A percentile compares a stretch with the other conserved stretches of the same genome.
These are phyloP conservation scores for Albatrellus ellisii DNA, from an alignment of 768 basidiomycete genomes.

Conservation along the genomic window DNA sequence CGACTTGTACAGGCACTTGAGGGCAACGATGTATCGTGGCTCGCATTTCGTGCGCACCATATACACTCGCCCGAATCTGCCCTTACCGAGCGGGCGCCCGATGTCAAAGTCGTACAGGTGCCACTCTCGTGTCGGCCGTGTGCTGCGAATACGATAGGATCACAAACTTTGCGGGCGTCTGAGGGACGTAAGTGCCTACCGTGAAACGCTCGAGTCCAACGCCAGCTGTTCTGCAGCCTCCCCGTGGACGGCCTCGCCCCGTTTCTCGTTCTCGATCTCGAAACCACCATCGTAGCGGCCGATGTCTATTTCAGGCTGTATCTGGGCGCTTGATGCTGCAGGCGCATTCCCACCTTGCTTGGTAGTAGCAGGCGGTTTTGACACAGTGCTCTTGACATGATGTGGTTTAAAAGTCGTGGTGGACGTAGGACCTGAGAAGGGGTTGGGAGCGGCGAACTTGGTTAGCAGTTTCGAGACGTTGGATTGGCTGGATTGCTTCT, in stretches of 20 bases:
- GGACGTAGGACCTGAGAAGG: conserved; percentile 21
- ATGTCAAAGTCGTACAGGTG: conserved; percentile 82
- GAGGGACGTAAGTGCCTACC: conserved; percentile 28
- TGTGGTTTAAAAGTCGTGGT: conserved; percentile 7
- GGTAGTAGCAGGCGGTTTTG: conserved; percentile 12
- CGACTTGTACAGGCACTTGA: conserved; percentile 94
- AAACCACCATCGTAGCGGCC: conserved; percentile 94
- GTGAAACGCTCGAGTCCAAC: conserved; percentile 67
- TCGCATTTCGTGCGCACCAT: conserved; percentile 89
- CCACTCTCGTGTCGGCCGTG: conserved; percentile 74
- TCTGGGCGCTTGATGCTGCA: conserved; percentile 6
- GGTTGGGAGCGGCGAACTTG: conserved; percentile 61
- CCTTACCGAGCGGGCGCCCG: conserved; percentile 94
- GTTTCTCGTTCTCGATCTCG: conserved; percentile 77
- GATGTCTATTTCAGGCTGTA: conserved; percentile 41
- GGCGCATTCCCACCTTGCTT: conserved; percentile 11
- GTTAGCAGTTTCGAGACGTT: conserved; percentile 61
- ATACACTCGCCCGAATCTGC: conserved; percentile 98
- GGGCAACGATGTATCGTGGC: conserved; percentile 87
- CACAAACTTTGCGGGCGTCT: background rate
- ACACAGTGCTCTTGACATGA: conserved; percentile 14
- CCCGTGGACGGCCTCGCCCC: conserved; percentile 60
- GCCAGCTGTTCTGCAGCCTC: conserved; percentile 74
- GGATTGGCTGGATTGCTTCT: conserved; percentile 44
- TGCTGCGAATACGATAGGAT: conserved; percentile 24